phyloP scores from a whole-genome alignment of 805 yeast genomes.

The Lachancea quebecensis region DNA sequence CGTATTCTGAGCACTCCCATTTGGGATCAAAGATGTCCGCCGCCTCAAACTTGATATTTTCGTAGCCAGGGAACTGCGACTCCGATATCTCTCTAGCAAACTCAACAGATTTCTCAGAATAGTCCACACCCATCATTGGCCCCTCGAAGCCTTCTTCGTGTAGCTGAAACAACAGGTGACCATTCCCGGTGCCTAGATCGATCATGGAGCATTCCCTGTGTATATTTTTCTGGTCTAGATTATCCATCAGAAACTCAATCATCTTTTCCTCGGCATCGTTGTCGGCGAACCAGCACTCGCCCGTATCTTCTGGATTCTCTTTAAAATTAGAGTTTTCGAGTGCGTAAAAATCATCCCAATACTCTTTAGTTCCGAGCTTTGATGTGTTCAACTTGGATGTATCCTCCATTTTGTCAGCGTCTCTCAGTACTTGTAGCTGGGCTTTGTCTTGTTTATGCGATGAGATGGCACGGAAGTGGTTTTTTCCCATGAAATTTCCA shows the following conservation, averaged over 20 bases:
- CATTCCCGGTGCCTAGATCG: slow-evolving; percentile 96
- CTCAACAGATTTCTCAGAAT: slow-evolving; percentile 69
- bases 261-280: slow-evolving; percentile 86
- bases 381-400: slow-evolving; percentile 58
- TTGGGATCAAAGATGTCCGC: slow-evolving; percentile 56
- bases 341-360: slow-evolving; percentile 87
- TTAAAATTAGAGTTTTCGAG: slow-evolving; percentile 65
- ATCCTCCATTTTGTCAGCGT: slow-evolving; percentile 30
- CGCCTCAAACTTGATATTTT: slow-evolving; percentile 45
- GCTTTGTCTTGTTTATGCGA: not conserved
- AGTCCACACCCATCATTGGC: slow-evolving; percentile 71
- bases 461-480: not conserved
- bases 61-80: slow-evolving; percentile 32
- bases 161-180: slow-evolving; percentile 73
- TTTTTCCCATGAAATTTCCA: not conserved
- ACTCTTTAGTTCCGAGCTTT: slow-evolving; percentile 77
- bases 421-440: not conserved
- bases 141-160: slow-evolving; percentile 57
- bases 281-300: slow-evolving; percentile 96
- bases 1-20: slow-evolving; percentile 45
- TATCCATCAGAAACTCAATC: slow-evolving; percentile 59
- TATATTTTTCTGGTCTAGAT: slow-evolving; percentile 35
- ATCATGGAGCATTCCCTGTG: slow-evolving; percentile 38
- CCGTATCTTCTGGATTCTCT: slow-evolving; percentile 75
- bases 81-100: slow-evolving; percentile 61